These are phyloP conservation scores for Stephania japonica DNA, from an alignment of 164 flowering plant genomes.

Conservation along the genomic window DNA sequence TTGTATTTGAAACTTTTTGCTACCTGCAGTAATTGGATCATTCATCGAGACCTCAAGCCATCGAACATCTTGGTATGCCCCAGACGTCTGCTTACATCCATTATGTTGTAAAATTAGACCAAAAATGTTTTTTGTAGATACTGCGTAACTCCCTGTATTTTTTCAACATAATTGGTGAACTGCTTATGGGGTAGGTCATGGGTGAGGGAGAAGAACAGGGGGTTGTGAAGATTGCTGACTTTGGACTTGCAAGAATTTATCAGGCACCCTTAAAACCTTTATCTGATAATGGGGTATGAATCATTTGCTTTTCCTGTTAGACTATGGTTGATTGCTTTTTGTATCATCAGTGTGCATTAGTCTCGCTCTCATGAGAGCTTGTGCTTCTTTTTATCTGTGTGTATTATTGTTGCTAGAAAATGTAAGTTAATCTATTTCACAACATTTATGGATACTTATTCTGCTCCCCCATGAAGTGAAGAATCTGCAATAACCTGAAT, in stretches of 20 bases:
- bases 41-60: slow-evolving; percentile 96
- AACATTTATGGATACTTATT: too few species aligned
- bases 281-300: slow-evolving; percentile 80
- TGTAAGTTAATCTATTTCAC: not conserved
- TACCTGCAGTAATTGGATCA: slow-evolving; percentile 87
- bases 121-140: not conserved
- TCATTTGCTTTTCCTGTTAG: not conserved
- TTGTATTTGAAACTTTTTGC: not conserved
- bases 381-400: not conserved
- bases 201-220: slow-evolving; percentile 99
- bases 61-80: slow-evolving; percentile 80
- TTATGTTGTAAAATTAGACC: not conserved
- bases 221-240: slow-evolving; percentile 97
- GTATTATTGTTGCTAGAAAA: not conserved
- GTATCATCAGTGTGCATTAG: not conserved
- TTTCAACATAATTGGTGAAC: not conserved
- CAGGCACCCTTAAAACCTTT: slow-evolving; percentile 90
- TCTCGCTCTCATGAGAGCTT: not conserved
- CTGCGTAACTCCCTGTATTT: not conserved
- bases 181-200: slow-evolving; percentile 55
- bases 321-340: not conserved
- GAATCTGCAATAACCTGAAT: not conserved
- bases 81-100: slow-evolving; percentile 1
- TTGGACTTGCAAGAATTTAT: slow-evolving; percentile 96
- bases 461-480: not conserved